Conservation (phyloP, 2,329 filamentous ascomycete genomes). For the Venturia nashicola region DNA sequence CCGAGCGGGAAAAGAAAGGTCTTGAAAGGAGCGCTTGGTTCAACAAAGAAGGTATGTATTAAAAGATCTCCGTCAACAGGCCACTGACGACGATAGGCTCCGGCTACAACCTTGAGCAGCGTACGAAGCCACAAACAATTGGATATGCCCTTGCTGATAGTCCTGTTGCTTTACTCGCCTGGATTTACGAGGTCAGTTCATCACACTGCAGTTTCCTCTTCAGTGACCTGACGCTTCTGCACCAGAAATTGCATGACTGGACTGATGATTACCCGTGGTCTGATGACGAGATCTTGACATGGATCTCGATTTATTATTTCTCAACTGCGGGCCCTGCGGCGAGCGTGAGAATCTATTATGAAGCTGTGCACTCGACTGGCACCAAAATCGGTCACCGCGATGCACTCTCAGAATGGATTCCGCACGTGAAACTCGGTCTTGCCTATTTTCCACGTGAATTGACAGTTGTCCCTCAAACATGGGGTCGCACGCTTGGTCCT, state of each 20-base stretch:
- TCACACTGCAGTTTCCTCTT: neutral
- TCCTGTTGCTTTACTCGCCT: slow-evolving; percentile 58
- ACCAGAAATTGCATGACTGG: slow-evolving; percentile 60
- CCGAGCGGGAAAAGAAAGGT: slow-evolving; percentile 37
- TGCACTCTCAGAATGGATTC: slow-evolving; percentile 29
- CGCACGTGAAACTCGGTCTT: slow-evolving; percentile 38
- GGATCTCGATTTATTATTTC: slow-evolving; percentile 64
- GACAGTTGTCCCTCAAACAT: slow-evolving; percentile 39
- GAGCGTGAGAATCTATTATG: slow-evolving; percentile 60
- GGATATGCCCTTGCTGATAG: slow-evolving; percentile 58
- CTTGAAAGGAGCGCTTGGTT: slow-evolving; percentile 47
- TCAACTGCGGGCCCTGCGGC: slow-evolving; percentile 56
- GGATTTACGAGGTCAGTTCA: slow-evolving; percentile 52
- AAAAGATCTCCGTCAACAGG: slow-evolving; percentile 8
- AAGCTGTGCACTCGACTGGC: slow-evolving; percentile 35
- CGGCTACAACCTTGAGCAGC: slow-evolving; percentile 48
- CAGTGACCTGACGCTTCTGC: neutral
- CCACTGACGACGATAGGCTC: neutral
- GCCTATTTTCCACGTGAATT: slow-evolving; percentile 49
- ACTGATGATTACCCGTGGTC: slow-evolving; percentile 61
- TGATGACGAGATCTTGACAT: slow-evolving; percentile 63
- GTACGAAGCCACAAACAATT: slow-evolving; percentile 60
- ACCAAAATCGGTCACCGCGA: slow-evolving; percentile 5
- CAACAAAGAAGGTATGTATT: slow-evolving; percentile 30
- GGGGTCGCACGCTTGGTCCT: slow-evolving; percentile 45